Evolutionary conservation across 352 stramenopile genomes (phyloP).

Genomic region (Phytophthora vignae): DNA sequence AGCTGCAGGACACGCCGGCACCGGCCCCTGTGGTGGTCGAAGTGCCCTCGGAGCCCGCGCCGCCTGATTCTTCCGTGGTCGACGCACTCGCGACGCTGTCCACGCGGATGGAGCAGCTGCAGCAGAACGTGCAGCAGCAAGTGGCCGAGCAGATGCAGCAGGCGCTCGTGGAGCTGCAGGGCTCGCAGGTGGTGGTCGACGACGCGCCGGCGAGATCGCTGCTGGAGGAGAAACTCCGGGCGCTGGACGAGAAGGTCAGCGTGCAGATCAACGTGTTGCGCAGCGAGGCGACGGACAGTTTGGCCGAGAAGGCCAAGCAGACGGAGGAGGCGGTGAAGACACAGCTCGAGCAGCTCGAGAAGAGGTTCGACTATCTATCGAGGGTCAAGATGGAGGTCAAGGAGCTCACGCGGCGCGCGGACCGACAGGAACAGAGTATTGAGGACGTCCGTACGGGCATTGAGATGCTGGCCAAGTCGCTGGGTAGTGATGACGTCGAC

Average conservation of each 20-base stretch:
- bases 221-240: conserved; percentile 30
- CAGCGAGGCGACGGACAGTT: conserved; percentile 27
- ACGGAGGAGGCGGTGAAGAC: conserved; percentile 57
- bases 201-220: conserved; percentile 36
- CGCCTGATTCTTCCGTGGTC: conserved; percentile 15
- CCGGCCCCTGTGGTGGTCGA: conserved; percentile 36
- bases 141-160: conserved; percentile 32
- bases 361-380: conserved; percentile 76
- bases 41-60: conserved; percentile 17
- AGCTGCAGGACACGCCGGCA: conserved; percentile 26
- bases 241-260: conserved; percentile 44
- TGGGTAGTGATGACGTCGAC: conserved; percentile 71
- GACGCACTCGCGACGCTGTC: conserved; percentile 26
- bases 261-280: conserved; percentile 26
- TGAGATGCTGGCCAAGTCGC: conserved; percentile 68
- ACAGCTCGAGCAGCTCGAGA: conserved; percentile 70
- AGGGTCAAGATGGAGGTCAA: conserved; percentile 83
- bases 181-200: conserved; percentile 9
- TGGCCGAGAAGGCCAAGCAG: conserved; percentile 35
- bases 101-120: conserved; percentile 29
- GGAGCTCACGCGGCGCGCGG: conserved; percentile 57
- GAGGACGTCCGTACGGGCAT: conserved; percentile 68
- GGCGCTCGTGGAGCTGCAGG: conserved; percentile 10
- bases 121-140: conserved; percentile 38
- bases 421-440: conserved; percentile 69